These are phyloP conservation scores for Pezicula neosporulosa DNA, from an alignment of 2,329 filamentous ascomycete genomes.

Conservation along the genomic window DNA sequence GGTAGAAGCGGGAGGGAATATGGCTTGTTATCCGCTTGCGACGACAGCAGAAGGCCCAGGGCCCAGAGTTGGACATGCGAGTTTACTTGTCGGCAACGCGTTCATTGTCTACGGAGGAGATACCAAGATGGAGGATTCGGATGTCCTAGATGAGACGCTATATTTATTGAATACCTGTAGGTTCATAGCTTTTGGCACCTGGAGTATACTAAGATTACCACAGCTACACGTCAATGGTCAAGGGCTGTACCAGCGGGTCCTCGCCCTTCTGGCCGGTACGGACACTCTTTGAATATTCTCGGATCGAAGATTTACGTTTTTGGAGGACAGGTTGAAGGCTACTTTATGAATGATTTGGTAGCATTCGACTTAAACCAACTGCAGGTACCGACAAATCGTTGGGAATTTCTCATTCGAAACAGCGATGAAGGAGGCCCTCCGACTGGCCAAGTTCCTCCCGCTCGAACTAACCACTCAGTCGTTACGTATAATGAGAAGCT, in stretches of 20 bases:
- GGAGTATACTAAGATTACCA: slow-evolving; percentile 12
- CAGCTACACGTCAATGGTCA: slow-evolving; percentile 97
- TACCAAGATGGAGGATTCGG: slow-evolving; percentile 92
- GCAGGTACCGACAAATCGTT: slow-evolving; percentile 85
- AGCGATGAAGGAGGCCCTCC: slow-evolving; percentile 58
- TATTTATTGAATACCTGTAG: slow-evolving; percentile 97
- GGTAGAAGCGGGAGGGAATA: slow-evolving; percentile 83
- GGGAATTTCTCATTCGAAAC: slow-evolving; percentile 87
- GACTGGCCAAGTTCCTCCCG: slow-evolving; percentile 71
- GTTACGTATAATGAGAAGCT: slow-evolving; percentile 91
- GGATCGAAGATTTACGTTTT: slow-evolving; percentile 98
- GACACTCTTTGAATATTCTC: slow-evolving; percentile 92
- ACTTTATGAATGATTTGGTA: slow-evolving; percentile 95
- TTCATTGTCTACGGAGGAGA: slow-evolving; percentile 99
- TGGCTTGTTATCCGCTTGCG: slow-evolving; percentile 87
- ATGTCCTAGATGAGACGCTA: slow-evolving; percentile 88
- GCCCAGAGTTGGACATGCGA: slow-evolving; percentile 89
- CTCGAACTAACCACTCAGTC: slow-evolving; percentile 91
- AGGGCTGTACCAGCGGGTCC: slow-evolving; percentile 83
- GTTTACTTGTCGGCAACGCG: slow-evolving; percentile 92
- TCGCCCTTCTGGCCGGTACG: slow-evolving; percentile 86
- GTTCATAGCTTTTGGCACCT: slow-evolving; percentile 33
- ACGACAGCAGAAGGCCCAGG: slow-evolving; percentile 93
- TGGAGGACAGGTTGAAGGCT: slow-evolving; percentile 94
- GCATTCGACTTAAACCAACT: slow-evolving; percentile 95